Base-by-base conservation (phyloP, 192 early-diverging fungal species). In the Coemansia sp. region DNA sequence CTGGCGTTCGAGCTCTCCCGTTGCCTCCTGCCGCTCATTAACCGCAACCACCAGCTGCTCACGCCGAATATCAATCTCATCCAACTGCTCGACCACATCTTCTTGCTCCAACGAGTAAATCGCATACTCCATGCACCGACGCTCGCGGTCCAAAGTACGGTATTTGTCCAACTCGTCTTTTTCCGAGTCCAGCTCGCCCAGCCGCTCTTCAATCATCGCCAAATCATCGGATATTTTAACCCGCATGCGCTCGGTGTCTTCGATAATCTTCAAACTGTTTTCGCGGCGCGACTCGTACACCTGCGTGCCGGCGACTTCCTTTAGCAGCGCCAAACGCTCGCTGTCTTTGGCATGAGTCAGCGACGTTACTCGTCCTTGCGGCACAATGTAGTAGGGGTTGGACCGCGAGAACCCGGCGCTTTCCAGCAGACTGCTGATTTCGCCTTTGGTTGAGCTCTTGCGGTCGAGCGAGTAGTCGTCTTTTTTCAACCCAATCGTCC, bases 331-430 rank as follows among this genome's bases (percentile, higher is more conserved):
- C 58, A 99, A 72, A 5, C 97, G 82, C 76, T 96, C 97, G 22
- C 72, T 64, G 64, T 99, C 97, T 69, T 97, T 95, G 1, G 94
- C 94, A 57, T 95, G 95, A 14, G 95, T 98, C 52, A 99, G 83
- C 1, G 91, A 89, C 15, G 88, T 96, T 50, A 99, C 89, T 0
- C 79, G 84, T 37, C 97, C 97, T 79, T 99, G 97, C 2, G 97
- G 97, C 23, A 99, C 95, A 82, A 99, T 96, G 61, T 97, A 98
- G 78, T 97, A 99, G 11, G 97, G 97, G 71, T 99, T 99, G 21
- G 97, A 92, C 49, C 91, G 79, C 12, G 95, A 97, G 64, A 99
- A 97, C 4, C 97, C 97, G 22, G 95, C 95, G 70, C 88, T 91
- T 76, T 99, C 97, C 22, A 99, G 75, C 63, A 99, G 82, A 65